phyloP scores from a whole-genome alignment of 2,329 filamentous ascomycete genomes.

The Arthroderma uncinatum region DNA sequence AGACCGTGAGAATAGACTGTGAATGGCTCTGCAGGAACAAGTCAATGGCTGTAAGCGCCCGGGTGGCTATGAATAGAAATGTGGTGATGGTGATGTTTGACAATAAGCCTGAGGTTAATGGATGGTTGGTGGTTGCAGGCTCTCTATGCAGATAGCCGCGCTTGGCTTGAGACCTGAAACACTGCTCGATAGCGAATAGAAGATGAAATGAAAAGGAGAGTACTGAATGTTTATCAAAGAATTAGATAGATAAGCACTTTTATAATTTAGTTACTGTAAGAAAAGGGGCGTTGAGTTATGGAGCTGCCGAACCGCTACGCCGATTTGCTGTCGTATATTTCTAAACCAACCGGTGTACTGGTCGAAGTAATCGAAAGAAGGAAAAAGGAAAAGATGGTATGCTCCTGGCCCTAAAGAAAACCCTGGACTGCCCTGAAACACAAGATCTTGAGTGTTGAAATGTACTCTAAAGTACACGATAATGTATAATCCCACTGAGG shows the following conservation, averaged over 20 bases:
- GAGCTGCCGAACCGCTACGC: no score
- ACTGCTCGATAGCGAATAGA: background rate
- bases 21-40: background rate
- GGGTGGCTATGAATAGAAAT: conserved; percentile 3
- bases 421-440: background rate
- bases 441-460: background rate
- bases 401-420: background rate
- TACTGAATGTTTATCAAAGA: no score
- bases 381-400: background rate
- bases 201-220: no score
- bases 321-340: no score
- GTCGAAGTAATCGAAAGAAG: no score
- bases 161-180: background rate
- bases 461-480: background rate
- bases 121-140: background rate
- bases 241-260: no score
- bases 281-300: no score
- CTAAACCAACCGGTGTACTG: no score
- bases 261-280: no score
- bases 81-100: background rate
- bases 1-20: background rate
- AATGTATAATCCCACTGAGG: background rate
- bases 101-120: background rate
- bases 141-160: background rate
- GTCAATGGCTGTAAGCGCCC: background rate